phyloP scores from a whole-genome alignment of 768 basidiomycete genomes.

The Termitomyces bulborhizus region DNA sequence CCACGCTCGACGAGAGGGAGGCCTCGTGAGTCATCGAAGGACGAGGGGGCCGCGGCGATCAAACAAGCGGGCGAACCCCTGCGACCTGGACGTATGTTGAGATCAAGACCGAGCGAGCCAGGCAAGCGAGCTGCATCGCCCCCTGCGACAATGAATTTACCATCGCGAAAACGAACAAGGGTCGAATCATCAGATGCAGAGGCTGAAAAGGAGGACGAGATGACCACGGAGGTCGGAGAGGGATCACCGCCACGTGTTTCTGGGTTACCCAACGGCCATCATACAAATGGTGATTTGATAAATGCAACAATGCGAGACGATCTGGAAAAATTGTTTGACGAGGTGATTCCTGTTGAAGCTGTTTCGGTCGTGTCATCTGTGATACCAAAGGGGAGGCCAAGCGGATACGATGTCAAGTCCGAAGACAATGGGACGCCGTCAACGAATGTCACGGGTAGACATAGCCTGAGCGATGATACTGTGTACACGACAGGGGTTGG shows the following conservation, averaged over 20 bases:
- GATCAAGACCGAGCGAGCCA: conserved; percentile 9
- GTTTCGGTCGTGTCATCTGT: neutral
- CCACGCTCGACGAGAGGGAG: conserved; percentile 10
- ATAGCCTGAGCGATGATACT: neutral
- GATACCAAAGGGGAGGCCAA: conserved; percentile 10
- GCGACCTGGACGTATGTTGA: conserved; percentile 4
- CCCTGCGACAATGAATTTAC: conserved; percentile 4
- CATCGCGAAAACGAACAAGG: conserved; percentile 37
- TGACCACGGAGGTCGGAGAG: neutral
- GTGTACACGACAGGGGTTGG: conserved; percentile 28
- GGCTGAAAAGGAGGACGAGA: conserved; percentile 8
- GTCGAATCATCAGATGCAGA: conserved; percentile 31
- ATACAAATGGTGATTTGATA: conserved; percentile 4
- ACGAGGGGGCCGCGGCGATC: conserved; percentile 5
- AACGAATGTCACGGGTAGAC: neutral
- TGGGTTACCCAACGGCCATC: conserved; percentile 9
- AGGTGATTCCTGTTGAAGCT: neutral
- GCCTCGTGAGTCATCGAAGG: conserved; percentile 6
- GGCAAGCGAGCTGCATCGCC: conserved; percentile 8
- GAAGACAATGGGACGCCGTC: conserved; percentile 26
- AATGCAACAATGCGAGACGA: neutral
- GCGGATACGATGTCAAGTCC: conserved; percentile 35
- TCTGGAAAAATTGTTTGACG: conserved; percentile 5
- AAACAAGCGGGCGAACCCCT: neutral
- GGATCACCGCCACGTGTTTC: conserved; percentile 3